Evolutionary conservation across 2,329 filamentous ascomycete species (phyloP).

Genomic region (Dothideomycetes sp.): DNA sequence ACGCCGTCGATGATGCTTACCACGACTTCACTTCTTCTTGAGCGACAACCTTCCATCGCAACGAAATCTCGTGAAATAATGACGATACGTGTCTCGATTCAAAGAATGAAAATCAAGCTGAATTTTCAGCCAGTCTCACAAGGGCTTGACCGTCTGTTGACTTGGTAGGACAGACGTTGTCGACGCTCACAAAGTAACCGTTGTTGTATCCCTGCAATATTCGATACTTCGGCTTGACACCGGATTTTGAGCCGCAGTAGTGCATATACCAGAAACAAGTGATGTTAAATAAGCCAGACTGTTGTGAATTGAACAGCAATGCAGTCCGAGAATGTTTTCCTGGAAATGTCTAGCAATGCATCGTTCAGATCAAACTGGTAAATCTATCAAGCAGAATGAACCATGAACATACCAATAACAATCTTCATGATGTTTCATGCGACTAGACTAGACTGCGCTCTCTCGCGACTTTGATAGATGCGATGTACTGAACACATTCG

Average conservation of each 20-base stretch:
- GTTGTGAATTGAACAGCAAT: background rate
- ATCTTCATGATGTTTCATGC: background rate
- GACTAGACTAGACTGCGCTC: too few relatives aligned
- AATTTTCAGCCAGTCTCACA: background rate
- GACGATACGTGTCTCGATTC: too few relatives aligned
- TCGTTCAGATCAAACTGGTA: background rate
- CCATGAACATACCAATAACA: background rate
- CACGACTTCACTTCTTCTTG: background rate
- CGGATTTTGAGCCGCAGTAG: too few relatives aligned
- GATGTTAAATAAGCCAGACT: background rate
- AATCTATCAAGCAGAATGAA: background rate
- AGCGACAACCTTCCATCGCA: background rate
- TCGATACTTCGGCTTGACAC: background rate
- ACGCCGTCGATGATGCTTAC: background rate
- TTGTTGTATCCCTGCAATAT: background rate
- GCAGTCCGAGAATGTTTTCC: background rate
- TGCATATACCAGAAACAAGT: background rate
- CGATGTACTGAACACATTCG: too few relatives aligned
- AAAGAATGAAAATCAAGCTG: too few relatives aligned
- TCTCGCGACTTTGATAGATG: too few relatives aligned
- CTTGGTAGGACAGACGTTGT: background rate
- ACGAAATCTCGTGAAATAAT: background rate
- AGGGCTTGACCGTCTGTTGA: background rate
- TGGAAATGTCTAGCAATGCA: background rate
- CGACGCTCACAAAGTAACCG: too few relatives aligned